A percentile compares a stretch with the other conserved stretches of the same genome.
Evolutionary conservation across 2,329 filamentous ascomycete species (phyloP).

Genomic region (Clonostachys solani): DNA sequence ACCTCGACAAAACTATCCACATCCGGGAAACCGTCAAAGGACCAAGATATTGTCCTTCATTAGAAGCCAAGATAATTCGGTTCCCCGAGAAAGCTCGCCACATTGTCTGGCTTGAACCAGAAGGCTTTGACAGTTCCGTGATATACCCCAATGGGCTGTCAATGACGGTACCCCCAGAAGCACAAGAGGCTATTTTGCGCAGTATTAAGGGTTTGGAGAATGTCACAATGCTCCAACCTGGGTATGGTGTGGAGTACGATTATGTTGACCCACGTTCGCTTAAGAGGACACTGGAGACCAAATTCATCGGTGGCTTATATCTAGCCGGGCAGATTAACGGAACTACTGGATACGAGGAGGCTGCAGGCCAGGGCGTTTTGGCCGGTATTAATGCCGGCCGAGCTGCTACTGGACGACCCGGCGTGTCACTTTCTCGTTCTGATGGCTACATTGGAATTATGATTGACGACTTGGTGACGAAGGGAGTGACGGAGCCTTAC

Average conservation of each 20-base stretch:
- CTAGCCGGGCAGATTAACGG: conserved; percentile 97
- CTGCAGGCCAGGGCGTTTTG: conserved; percentile 86
- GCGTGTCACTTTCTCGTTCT: conserved; percentile 68
- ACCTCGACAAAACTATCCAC: conserved; percentile 94
- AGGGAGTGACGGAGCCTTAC: conserved; percentile 95
- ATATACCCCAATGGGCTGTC: conserved; percentile 97
- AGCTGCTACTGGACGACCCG: conserved; percentile 60
- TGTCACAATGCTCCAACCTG: conserved; percentile 87
- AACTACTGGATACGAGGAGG: conserved; percentile 97
- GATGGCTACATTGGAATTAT: conserved; percentile 98
- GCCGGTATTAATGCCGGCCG: conserved; percentile 93
- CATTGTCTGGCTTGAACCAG: conserved; percentile 94
- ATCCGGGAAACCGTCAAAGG: conserved; percentile 94
- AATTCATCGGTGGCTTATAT: conserved; percentile 82
- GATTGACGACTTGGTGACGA: conserved; percentile 96
- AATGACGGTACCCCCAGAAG: conserved; percentile 90
- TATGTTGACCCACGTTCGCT: conserved; percentile 93
- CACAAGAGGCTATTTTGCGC: conserved; percentile 78
- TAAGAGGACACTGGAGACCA: conserved; percentile 88
- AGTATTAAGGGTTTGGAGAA: conserved; percentile 87
- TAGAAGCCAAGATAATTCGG: conserved; percentile 90
- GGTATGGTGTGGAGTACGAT: conserved; percentile 97
- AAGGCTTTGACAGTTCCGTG: conserved; percentile 85
- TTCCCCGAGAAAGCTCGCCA: conserved; percentile 79
- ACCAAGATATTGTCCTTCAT: conserved; percentile 89